These are phyloP conservation scores for Kuraishia piskuri DNA, from an alignment of 805 yeast species.

Conservation along the genomic window DNA sequence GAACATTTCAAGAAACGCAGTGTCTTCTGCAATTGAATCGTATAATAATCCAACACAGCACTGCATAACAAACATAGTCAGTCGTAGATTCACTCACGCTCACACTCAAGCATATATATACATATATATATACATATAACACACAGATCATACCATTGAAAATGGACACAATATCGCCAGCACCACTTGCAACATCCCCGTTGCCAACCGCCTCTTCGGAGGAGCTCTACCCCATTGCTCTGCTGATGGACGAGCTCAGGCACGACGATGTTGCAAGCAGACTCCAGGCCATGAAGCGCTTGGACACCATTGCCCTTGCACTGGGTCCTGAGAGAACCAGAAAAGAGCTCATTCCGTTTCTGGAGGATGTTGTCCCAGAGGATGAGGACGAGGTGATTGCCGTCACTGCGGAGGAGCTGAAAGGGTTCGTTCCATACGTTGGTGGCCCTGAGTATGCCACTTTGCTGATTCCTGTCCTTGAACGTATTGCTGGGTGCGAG, in stretches of 20 bases:
- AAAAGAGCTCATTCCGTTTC: slow-evolving; percentile 80
- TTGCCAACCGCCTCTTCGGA: slow-evolving; percentile 22
- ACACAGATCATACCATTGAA: neutral
- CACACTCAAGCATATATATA: too few species aligned
- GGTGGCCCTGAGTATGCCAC: slow-evolving; percentile 73
- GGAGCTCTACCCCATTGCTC: slow-evolving; percentile 87
- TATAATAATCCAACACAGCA: too few species aligned
- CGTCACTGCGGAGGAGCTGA: slow-evolving; percentile 84
- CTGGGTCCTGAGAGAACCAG: slow-evolving; percentile 91
- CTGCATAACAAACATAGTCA: too few species aligned
- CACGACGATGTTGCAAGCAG: slow-evolving; percentile 94
- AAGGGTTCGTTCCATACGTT: slow-evolving; percentile 76
- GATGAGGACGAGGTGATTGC: slow-evolving; percentile 98
- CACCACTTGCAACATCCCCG: neutral
- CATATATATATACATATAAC: neutral
- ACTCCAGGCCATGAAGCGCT: slow-evolving; percentile 87
- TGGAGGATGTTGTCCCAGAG: slow-evolving; percentile 84
- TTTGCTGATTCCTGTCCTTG: slow-evolving; percentile 58
- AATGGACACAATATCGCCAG: slow-evolving; percentile 9
- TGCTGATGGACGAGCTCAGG: slow-evolving; percentile 87
- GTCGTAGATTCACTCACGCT: too few species aligned
- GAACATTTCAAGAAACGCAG: too few species aligned
- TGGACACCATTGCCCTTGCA: slow-evolving; percentile 92
- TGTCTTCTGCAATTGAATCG: too few species aligned
- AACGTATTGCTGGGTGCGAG: slow-evolving; percentile 82